phyloP scores from a whole-genome alignment of 2,329 filamentous ascomycete genomes.

The Verticillium klebahnii region DNA sequence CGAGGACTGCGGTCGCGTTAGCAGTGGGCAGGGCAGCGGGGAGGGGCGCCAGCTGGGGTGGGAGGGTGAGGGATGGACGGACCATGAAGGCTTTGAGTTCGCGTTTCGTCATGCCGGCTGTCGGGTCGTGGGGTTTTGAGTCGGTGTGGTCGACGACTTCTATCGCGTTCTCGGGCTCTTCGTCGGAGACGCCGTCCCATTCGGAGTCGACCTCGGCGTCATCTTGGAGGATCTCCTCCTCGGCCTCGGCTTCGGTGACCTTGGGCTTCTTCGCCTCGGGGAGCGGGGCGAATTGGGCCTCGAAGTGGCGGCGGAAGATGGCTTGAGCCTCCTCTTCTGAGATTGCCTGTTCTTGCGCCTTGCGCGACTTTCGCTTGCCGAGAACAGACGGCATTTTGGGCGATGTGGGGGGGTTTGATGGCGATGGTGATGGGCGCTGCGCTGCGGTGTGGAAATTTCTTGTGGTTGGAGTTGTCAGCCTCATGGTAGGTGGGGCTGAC shows the following conservation, averaged over 20 bases:
- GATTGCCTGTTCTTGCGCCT: neutral
- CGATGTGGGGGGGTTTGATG: neutral
- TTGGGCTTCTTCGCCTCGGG: constrained; percentile 24
- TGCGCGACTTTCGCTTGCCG: constrained; percentile 13
- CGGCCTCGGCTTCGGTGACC: constrained; percentile 16
- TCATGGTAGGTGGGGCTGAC: neutral
- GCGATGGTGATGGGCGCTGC: neutral
- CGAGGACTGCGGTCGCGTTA: constrained; percentile 34
- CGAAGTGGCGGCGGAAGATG: constrained; percentile 80
- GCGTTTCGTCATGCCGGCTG: constrained; percentile 52
- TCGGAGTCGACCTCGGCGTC: constrained; percentile 17
- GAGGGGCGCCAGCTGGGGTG: neutral
- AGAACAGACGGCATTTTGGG: constrained; percentile 11
- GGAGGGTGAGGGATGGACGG: constrained; percentile 6
- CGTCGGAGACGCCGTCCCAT: constrained; percentile 23
- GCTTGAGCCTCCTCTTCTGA: constrained; percentile 49
- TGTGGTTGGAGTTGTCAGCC: neutral
- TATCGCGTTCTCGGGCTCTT: constrained; percentile 30
- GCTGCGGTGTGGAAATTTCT: neutral
- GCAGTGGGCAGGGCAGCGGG: neutral
- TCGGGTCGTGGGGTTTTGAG: constrained; percentile 28
- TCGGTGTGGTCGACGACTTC: constrained; percentile 60
- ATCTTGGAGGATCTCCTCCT: constrained; percentile 22
- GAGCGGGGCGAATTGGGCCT: constrained; percentile 79
- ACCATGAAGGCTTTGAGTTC: constrained; percentile 79